Percentiles rank a stretch among this genome's conserved stretches.
phyloP scores from a whole-genome alignment of 1,284 basidiomycete species.

The Pterulicium gracile region DNA sequence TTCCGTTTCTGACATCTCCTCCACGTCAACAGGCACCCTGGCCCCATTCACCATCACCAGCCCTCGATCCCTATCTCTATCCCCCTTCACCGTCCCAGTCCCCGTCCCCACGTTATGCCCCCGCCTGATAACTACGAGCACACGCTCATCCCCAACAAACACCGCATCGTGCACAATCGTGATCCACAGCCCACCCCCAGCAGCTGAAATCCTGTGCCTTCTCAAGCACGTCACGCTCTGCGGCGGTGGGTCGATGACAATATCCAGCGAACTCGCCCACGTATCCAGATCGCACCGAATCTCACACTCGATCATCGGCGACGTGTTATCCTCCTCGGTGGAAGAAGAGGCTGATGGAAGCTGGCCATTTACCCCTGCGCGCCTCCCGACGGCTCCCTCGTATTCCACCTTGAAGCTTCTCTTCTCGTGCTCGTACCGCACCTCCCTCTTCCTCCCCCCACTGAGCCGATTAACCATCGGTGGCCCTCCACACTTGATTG shows the following conservation, averaged over 20 bases:
- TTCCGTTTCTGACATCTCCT: constrained; percentile 86
- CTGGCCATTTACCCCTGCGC: constrained; percentile 19
- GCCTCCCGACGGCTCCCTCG: constrained; percentile 50
- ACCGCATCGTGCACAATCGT: constrained; percentile 84
- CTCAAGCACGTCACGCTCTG: constrained; percentile 76
- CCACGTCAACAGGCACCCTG: constrained; percentile 79
- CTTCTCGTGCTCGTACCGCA: constrained; percentile 84
- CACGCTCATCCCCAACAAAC: constrained; percentile 65
- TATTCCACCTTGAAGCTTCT: constrained; percentile 81
- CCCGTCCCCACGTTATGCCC: constrained; percentile 73
- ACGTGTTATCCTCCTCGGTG: constrained; percentile 12
- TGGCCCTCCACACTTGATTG: constrained; percentile 91
- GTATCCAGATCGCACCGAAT: constrained; percentile 89
- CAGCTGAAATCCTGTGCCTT: constrained; percentile 77
- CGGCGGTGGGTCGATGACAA: constrained; percentile 93
- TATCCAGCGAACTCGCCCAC: constrained; percentile 82
- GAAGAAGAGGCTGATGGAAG: constrained; percentile 12
- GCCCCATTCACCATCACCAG: constrained; percentile 86
- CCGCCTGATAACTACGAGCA: constrained; percentile 68
- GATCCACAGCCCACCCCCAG: constrained; percentile 94
- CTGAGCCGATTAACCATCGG: constrained; percentile 79
- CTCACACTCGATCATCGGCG: constrained; percentile 80
- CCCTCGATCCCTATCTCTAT: constrained; percentile 66
- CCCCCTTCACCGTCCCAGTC: constrained; percentile 87
- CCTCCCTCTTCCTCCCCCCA: constrained; percentile 67